phyloP scores from a whole-genome alignment of 305 asterid species.

The Fraxinus sp. region DNA sequence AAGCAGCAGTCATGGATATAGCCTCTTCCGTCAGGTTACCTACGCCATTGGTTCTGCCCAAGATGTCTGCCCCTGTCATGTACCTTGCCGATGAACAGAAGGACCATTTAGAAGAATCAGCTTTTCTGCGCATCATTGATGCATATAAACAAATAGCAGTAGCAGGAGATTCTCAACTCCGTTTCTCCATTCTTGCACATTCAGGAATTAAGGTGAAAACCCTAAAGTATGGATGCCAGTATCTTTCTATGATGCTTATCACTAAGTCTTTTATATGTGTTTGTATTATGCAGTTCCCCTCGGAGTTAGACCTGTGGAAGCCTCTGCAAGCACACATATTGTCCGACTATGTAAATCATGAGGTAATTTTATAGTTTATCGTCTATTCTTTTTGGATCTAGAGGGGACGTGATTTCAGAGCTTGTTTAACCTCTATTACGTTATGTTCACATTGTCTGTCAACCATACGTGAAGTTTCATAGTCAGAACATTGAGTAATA shows the following conservation, averaged over 20 bases:
- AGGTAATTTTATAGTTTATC: conserved; percentile 51
- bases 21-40: conserved; percentile 53
- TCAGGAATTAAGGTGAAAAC: conserved; percentile 78
- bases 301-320: conserved; percentile 93
- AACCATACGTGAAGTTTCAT: conserved; percentile 5
- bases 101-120: conserved; percentile 72
- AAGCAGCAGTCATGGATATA: conserved; percentile 58
- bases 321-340: conserved; percentile 66
- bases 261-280: conserved; percentile 32
- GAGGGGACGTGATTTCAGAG: conserved; percentile 14
- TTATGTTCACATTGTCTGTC: conserved; percentile 4
- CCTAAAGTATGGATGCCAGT: conserved; percentile 25
- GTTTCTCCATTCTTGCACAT: conserved; percentile 81
- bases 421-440: conserved; percentile 20
- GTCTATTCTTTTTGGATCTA: conserved; percentile 23
- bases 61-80: conserved; percentile 84
- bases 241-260: conserved; percentile 27
- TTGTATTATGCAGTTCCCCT: conserved; percentile 67
- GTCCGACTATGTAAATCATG: conserved; percentile 79
- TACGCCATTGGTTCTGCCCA: conserved; percentile 73
- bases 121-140: conserved; percentile 77
- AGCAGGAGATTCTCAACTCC: conserved; percentile 84
- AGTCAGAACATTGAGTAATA: conserved; percentile 9
- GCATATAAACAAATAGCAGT: conserved; percentile 79
- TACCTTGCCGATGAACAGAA: conserved; percentile 69